Evolutionary conservation across 73 alveolate species (phyloP).

Genomic region (Paraurostyla sp.): DNA sequence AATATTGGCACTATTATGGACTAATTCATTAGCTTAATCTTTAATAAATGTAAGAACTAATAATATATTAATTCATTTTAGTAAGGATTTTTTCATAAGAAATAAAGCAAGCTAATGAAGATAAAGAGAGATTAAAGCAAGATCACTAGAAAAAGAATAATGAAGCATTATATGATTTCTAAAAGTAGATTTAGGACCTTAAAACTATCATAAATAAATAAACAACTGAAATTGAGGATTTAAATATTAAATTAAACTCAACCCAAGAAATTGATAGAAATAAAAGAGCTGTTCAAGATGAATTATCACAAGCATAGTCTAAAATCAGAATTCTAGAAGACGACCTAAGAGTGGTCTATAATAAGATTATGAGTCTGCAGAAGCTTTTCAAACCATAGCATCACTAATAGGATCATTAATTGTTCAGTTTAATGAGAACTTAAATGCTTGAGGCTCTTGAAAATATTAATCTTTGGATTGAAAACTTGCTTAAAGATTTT

Average conservation of each 20-base stretch:
- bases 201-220: neutral
- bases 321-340: conserved; percentile 23
- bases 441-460: conserved; percentile 11
- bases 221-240: conserved; percentile 17
- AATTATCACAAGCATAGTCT: neutral
- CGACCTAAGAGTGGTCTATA: neutral
- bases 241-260: neutral
- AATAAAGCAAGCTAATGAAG: neutral
- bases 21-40: neutral
- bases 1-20: neutral
- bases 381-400: too few species aligned
- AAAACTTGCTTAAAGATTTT: neutral
- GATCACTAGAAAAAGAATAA: neutral
- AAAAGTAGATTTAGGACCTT: neutral
- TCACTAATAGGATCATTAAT: too few species aligned
- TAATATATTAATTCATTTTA: neutral
- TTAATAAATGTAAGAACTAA: neutral
- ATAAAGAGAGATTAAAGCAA: neutral
- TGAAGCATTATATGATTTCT: neutral
- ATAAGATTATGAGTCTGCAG: too few species aligned
- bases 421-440: neutral
- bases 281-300: neutral
- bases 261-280: conserved; percentile 3
- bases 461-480: neutral
- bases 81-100: neutral